Conservation (phyloP, 805 yeast genomes). For the Candida quercuum region DNA sequence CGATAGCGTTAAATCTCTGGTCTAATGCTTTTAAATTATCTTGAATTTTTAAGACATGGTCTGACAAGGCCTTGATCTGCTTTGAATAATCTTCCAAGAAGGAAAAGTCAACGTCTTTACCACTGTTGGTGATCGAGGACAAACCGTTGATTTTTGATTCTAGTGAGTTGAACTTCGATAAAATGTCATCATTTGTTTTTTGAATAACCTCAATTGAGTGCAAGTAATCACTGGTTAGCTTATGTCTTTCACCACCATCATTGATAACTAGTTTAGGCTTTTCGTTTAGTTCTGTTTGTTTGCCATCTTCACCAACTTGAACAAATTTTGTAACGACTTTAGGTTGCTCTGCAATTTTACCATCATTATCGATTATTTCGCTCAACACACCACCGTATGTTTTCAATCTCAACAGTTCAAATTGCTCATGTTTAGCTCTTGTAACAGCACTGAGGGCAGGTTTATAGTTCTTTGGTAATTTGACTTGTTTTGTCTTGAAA, state of each 20-base stretch:
- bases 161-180: constrained; percentile 8
- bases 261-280: no score
- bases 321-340: constrained; percentile 38
- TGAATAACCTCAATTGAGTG: constrained; percentile 10
- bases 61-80: constrained; percentile 8
- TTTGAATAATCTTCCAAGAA: constrained; percentile 15
- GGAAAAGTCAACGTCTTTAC: constrained; percentile 16
- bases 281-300: constrained; percentile 26
- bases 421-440: constrained; percentile 45
- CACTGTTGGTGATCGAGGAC: constrained; percentile 6
- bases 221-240: constrained; percentile 4
- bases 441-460: constrained; percentile 52
- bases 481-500: constrained; percentile 54
- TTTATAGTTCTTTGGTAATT: constrained; percentile 37
- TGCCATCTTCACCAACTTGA: constrained; percentile 28
- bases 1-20: constrained; percentile 4
- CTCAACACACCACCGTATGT: constrained; percentile 48
- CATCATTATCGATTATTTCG: constrained; percentile 56
- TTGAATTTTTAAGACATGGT: constrained; percentile 1
- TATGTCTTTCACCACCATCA: constrained; percentile 6
- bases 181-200: constrained; percentile 14
- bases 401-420: constrained; percentile 58
- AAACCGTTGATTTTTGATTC: constrained; percentile 16
- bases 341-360: constrained; percentile 38
- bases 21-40: constrained; percentile 5